phyloP scores from a whole-genome alignment of 2,329 filamentous ascomycete species.

The Fusarium liriodendri region DNA sequence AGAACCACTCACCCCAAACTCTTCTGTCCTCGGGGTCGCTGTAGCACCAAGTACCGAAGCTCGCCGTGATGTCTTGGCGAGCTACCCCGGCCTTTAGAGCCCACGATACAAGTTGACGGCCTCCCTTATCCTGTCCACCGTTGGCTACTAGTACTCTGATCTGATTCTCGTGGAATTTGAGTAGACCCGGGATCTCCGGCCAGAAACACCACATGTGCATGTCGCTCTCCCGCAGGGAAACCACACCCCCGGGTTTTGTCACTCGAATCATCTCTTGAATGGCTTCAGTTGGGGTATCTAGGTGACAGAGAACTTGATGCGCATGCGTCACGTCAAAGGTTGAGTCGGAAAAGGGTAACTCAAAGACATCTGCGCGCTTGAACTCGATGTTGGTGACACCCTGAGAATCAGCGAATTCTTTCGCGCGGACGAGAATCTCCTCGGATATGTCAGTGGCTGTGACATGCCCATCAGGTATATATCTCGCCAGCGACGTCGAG shows the following conservation, averaged over 20 bases:
- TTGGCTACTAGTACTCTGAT: constrained; percentile 34
- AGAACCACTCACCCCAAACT: constrained; percentile 42
- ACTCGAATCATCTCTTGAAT: constrained; percentile 57
- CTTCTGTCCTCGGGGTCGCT: constrained; percentile 38
- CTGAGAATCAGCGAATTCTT: constrained; percentile 32
- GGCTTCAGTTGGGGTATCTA: constrained; percentile 49
- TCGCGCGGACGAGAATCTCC: constrained; percentile 45
- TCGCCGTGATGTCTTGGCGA: constrained; percentile 37
- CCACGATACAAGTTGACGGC: constrained; percentile 45
- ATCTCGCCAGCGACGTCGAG: constrained; percentile 54
- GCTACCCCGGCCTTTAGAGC: constrained; percentile 38
- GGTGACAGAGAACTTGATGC: constrained; percentile 57
- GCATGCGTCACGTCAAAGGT: constrained; percentile 57
- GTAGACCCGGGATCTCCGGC: constrained; percentile 41
- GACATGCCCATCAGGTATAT: constrained; percentile 53
- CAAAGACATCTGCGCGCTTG: constrained; percentile 43
- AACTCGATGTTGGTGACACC: constrained; percentile 44
- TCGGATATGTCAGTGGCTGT: constrained; percentile 47
- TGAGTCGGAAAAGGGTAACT: constrained; percentile 53
- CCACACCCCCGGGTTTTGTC: constrained; percentile 54
- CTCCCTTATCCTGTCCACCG: constrained; percentile 43
- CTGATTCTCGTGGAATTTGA: constrained; percentile 39
- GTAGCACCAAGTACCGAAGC: constrained; percentile 47
- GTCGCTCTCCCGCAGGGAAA: constrained; percentile 51
- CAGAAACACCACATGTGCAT: constrained; percentile 46